Evolutionary conservation across 805 yeast species (phyloP).

Genomic region (Metschnikowia continentalis): DNA sequence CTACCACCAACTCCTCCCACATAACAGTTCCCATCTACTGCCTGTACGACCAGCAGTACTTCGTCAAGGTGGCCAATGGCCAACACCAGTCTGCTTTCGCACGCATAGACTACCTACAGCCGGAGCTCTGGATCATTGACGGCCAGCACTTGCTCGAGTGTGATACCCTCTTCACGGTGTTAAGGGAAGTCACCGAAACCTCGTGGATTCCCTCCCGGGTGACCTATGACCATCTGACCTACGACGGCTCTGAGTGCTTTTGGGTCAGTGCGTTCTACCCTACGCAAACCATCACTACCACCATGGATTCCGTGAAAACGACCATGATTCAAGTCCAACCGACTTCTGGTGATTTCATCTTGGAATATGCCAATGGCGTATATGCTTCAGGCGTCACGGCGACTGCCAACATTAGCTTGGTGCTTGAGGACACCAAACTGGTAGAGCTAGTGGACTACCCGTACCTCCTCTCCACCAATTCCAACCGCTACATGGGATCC

Average conservation of each 20-base stretch:
- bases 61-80: constrained; percentile 12
- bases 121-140: constrained; percentile 37
- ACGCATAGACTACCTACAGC: constrained; percentile 33
- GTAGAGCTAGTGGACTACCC: constrained; percentile 20
- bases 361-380: constrained; percentile 29
- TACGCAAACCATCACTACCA: constrained; percentile 7
- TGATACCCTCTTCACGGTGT: constrained; percentile 12
- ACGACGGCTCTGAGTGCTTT: constrained; percentile 26
- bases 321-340: not conserved
- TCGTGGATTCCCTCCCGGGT: constrained; percentile 8
- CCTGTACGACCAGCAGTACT: constrained; percentile 16
- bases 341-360: constrained; percentile 1
- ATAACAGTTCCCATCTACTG: constrained; percentile 15
- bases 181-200: not conserved
- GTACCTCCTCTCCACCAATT: constrained; percentile 25
- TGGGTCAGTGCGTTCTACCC: constrained; percentile 23
- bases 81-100: constrained; percentile 17
- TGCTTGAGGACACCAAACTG: constrained; percentile 5
- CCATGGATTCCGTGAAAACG: constrained; percentile 16
- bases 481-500: constrained; percentile 28
- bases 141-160: constrained; percentile 25
- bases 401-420: constrained; percentile 21
- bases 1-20: not conserved
- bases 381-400: constrained; percentile 26
- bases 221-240: constrained; percentile 21